Evolutionary conservation across 2,329 filamentous ascomycete species (phyloP), one percentile per base, ranked within the genome.

Genomic region (Aspergillus transmontanensis): DNA sequence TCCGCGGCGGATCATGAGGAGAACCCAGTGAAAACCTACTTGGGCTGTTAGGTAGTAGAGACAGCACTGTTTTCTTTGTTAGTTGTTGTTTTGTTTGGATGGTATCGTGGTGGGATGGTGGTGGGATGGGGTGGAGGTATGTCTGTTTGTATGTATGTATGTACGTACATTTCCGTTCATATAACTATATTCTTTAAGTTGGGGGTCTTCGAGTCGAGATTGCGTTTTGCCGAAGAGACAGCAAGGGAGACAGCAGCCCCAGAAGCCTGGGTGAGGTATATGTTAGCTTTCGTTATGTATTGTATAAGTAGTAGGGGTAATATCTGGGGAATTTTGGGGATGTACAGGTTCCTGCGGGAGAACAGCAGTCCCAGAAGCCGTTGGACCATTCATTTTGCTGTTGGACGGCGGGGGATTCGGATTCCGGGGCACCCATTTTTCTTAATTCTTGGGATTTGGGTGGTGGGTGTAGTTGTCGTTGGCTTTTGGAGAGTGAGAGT

Each of bases 1-100:
- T 61, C 72, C 71, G 56, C 86, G 84, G 74, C 86, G 85, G 65
- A 85, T 75, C 78, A 84, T 83, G 66, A 82, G 77, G 68, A 83
- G 75, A 60, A 83, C 79, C 67, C 75, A 74, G 34, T 68, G 66
- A 19, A 77, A 68, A 6, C 75, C 75, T 55, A 71, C 71, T 54
- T 71, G 72, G 50, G 67, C 62, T 36, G 78, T 62, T 41, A 69
- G 68, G 57, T 68, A 69, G 71, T 71, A 80, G 32, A 73, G 70
- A 63, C 72, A 74, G 68, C 78, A 80, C 76, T 78, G 51, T 54
- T 36, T 19, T 26, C 6, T 57, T 61, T 12, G 26, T 12, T 28
- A 34, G 21, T 14, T 26, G 26, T 28, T 28, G 26, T 28, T 28
- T 28, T 28, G 26, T 5, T 5, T 6, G 26, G 26, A 6, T 28